Evolutionary conservation across 2,329 filamentous ascomycete genomes (phyloP), one percentile per base, ranked within the genome.

Genomic region (Plenodomus lindquistii): DNA sequence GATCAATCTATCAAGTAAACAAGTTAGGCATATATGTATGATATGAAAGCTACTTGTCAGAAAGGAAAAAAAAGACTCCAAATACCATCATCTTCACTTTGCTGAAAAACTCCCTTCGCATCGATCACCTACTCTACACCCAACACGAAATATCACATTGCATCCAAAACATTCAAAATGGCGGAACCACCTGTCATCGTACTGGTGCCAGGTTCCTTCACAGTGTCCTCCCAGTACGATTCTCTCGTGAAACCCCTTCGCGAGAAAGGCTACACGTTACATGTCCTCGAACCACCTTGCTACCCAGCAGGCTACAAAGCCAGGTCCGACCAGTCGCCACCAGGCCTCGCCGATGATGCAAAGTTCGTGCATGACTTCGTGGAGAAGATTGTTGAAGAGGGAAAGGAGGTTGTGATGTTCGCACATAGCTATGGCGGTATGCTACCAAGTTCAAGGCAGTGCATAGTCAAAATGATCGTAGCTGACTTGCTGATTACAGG

Each of bases 341-440:
- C 60, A 6, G 62, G 50, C 17, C 59, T 64, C 56, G 58, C 61
- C 20, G 63, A 65, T 40, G 71, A 74, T 49, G 69, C 67, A 0
- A 54, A 55, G 13, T 54, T 59, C 36, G 66, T 74, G 19, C 60
- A 55, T 18, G 42, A 46, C 7, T 60, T 47, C 11, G 55, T 60
- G 11, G 38, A 41, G 13, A 54, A 55, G 16, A 43, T 72, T 2
- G 59, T 58, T 22, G 62, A 68, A 4, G 53, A 67, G 38, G 71
- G 64, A 15, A 69, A 71, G 44, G 66, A 75, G 17, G 55, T 75
- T 16, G 53, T 74, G 3, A 34, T 75, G 10, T 46, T 73, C 5
- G 65, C 62, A 40, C 73, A 75, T 49, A 74, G 70, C 6, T 74
- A 74, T 50, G 64, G 71, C 17, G 73, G 69, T 55, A 31, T 41